Conservation (phyloP, 2,329 filamentous ascomycete genomes). For the Fusarium devonianum region DNA sequence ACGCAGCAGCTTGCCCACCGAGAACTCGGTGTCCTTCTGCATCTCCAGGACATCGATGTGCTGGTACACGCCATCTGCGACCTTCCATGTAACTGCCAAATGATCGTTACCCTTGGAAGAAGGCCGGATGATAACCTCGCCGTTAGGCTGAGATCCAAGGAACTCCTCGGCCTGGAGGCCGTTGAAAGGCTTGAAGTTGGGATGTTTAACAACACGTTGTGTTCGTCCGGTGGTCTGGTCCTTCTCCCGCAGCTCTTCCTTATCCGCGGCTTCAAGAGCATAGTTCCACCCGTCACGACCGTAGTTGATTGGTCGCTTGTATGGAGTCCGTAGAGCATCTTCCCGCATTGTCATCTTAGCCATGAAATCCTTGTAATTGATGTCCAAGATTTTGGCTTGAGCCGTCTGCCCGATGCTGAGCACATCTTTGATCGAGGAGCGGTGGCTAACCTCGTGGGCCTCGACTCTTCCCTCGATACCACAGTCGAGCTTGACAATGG, state of each 20-base stretch:
- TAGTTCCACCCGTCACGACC: constrained; percentile 88
- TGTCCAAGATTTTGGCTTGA: constrained; percentile 84
- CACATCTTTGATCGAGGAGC: constrained; percentile 73
- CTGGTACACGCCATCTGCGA: constrained; percentile 94
- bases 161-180: constrained; percentile 92
- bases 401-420: constrained; percentile 83
- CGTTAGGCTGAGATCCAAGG: constrained; percentile 82
- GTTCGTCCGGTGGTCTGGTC: constrained; percentile 84
- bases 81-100: constrained; percentile 97
- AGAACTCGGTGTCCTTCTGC: constrained; percentile 97
- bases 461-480: constrained; percentile 91
- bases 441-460: constrained; percentile 79
- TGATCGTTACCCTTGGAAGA: constrained; percentile 96
- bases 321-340: constrained; percentile 77
- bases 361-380: constrained; percentile 86
- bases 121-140: constrained; percentile 93
- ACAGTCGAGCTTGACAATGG: constrained; percentile 92
- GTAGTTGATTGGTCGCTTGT: constrained; percentile 73
- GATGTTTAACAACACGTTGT: constrained; percentile 96
- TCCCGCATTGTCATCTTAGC: constrained; percentile 87
- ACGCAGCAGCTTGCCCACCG: constrained; percentile 83
- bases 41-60: constrained; percentile 97
- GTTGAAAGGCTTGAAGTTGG: constrained; percentile 93
- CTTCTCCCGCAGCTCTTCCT: constrained; percentile 83
- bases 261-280: constrained; percentile 79